Base-by-base conservation (phyloP, 352 stramenopile genomes). In the Pythium sukuiense region DNA sequence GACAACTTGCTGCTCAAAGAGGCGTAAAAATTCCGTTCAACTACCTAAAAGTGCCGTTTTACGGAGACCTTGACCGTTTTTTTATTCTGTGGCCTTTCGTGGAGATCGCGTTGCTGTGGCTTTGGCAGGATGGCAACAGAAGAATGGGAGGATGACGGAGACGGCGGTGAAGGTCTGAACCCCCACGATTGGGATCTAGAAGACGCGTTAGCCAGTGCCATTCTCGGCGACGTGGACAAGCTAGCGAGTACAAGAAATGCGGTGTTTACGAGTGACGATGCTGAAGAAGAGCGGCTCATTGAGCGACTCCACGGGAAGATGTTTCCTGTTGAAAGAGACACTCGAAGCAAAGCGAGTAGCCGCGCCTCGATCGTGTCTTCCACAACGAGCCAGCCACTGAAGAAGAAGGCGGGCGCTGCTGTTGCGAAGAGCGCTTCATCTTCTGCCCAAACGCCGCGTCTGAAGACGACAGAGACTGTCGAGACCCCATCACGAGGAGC, bases 1-100 rank as follows among this genome's bases (percentile, higher is more conserved):
- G 81, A 84, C 33, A 98, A 99, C 73, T 27, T 71, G 16, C 13
- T 65, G 35, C 13, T 56, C 2, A 45, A 48, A 49, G 41, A 49
- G 41, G 16, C 41, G 16, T 49, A 26, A 49, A 49, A 49, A 12
- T 43, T 16, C 6, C 12, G 35, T 43, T 43, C 16, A 35, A 35
- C 32, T 9, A 5, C 32, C 32, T 9, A 0, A 35, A 35, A 35
- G 20, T 24, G 20, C 20, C 20, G 20, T 24, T 24, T 24, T 24
- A 24, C 20, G 20, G 20, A 24, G 0, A 24, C 20, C 20, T 24
- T 24, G 20, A 24, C 20, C 20, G 20, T 24, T 24, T 24, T 24
- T 24, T 24, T 24, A 24, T 24, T 24, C 20, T 46, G 39, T 16
- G 39, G 39, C 39, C 39, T 16, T 46, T 46, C 12, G 39, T 20